A percentile compares a stretch with the other conserved stretches of the same genome.
phyloP scores from a whole-genome alignment of 495 filamentous ascomycete genomes.

The Cercophora newfieldiana region DNA sequence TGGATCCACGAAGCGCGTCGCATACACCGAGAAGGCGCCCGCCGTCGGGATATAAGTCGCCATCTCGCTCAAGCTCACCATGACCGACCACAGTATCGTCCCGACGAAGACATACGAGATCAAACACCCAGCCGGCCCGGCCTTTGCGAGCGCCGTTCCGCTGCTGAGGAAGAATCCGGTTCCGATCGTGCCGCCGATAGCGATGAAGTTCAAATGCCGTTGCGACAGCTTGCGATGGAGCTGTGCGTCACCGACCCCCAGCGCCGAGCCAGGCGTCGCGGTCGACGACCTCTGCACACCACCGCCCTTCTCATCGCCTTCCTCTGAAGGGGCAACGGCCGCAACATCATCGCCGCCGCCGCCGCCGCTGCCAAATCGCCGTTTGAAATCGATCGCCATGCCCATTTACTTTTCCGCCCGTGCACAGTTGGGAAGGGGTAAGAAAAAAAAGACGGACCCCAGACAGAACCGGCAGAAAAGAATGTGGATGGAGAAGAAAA shows the following conservation, averaged over 20 bases:
- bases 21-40: slow-evolving; percentile 74
- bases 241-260: slow-evolving; percentile 22
- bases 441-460: background rate
- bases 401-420: background rate
- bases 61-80: slow-evolving; percentile 66
- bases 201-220: slow-evolving; percentile 63
- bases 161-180: slow-evolving; percentile 76
- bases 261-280: background rate
- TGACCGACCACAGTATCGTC: slow-evolving; percentile 61
- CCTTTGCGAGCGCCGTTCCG: slow-evolving; percentile 59
- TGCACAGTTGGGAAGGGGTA: background rate
- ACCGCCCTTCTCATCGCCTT: background rate
- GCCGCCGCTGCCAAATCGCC: background rate
- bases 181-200: slow-evolving; percentile 71
- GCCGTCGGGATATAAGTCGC: slow-evolving; percentile 72
- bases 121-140: slow-evolving; percentile 67
- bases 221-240: slow-evolving; percentile 36
- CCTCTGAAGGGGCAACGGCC: too few relatives aligned
- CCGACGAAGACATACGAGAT: slow-evolving; percentile 71
- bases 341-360: background rate
- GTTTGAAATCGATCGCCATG: background rate
- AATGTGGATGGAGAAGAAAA: background rate
- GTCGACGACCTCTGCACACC: background rate
- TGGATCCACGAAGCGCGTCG: slow-evolving; percentile 68
- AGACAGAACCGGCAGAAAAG: background rate